These are phyloP conservation scores for Rhizopus microsporus DNA, from an alignment of 371 early-diverging fungal species.

Conservation along the genomic window DNA sequence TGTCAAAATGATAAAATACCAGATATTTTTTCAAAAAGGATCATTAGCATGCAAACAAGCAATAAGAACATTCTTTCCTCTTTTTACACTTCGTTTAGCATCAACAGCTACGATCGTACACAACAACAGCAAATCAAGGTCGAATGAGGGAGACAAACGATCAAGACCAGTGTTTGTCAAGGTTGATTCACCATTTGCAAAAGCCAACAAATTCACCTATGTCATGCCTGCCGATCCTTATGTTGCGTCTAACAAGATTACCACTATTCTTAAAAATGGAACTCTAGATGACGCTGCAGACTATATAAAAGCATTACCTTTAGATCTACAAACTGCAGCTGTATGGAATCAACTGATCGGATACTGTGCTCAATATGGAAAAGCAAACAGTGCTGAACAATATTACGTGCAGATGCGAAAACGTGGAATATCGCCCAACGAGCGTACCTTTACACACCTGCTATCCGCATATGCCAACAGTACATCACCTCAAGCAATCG, in stretches of 20 bases:
- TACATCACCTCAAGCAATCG: slow-evolving; percentile 25
- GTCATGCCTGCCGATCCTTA: slow-evolving; percentile 28
- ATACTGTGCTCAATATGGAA: slow-evolving; percentile 23
- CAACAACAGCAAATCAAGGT: background rate
- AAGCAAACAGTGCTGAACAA: slow-evolving; percentile 22
- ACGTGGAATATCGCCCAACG: slow-evolving; percentile 33
- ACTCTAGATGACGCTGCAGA: slow-evolving; percentile 23
- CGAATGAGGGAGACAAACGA: slow-evolving; percentile 24
- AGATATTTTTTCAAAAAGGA: too few species aligned
- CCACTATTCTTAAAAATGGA: slow-evolving; percentile 16
- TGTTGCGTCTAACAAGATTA: slow-evolving; percentile 18
- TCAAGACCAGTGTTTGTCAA: slow-evolving; percentile 14
- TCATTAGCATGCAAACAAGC: too few species aligned
- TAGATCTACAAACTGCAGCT: slow-evolving; percentile 23
- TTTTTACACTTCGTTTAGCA: too few species aligned
- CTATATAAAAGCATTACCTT: slow-evolving; percentile 23
- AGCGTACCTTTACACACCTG: slow-evolving; percentile 37
- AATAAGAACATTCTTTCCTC: too few species aligned
- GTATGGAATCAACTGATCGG: slow-evolving; percentile 33
- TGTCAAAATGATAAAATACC: background rate
- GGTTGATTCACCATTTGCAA: slow-evolving; percentile 22
- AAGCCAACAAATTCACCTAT: slow-evolving; percentile 19
- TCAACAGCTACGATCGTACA: too few species aligned
- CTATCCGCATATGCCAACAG: slow-evolving; percentile 23
- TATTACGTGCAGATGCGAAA: slow-evolving; percentile 35